Conservation (phyloP, 2,329 filamentous ascomycete species). For the Sporothrix dimorphospora region DNA sequence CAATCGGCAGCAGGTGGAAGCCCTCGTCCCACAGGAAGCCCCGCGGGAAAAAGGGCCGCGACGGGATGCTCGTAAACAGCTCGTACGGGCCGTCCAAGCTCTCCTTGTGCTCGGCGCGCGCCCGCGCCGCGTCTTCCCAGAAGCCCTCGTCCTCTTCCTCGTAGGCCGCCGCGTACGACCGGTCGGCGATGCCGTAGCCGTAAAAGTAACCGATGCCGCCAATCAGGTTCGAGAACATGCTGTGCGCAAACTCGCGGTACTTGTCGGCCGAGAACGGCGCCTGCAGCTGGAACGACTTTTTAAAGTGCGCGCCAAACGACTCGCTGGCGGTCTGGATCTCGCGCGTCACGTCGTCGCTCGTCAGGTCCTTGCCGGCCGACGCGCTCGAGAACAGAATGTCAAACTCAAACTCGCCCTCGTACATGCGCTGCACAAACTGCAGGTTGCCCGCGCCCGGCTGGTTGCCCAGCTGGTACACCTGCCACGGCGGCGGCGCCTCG, state of each 20-base stretch:
- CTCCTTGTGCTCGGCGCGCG: conserved; percentile 69
- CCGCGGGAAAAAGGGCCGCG: conserved; percentile 91
- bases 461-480: conserved; percentile 79
- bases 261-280: conserved; percentile 69
- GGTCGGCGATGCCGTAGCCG: conserved; percentile 84
- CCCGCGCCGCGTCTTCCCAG: conserved; percentile 88
- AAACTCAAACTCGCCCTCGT: conserved; percentile 88
- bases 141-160: conserved; percentile 95
- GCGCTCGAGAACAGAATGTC: conserved; percentile 87
- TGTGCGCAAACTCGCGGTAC: conserved; percentile 79
- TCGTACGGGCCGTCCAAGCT: conserved; percentile 80
- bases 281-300: conserved; percentile 70
- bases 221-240: conserved; percentile 90
- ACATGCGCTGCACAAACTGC: conserved; percentile 89
- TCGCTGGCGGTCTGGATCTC: conserved; percentile 68
- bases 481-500: conserved; percentile 77
- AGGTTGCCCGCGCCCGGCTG: conserved; percentile 72
- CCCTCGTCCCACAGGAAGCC: conserved; percentile 99
- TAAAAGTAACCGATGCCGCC: conserved; percentile 96
- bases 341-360: conserved; percentile 66
- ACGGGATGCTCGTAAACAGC: conserved; percentile 89
- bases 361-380: conserved; percentile 61
- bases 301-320: conserved; percentile 75
- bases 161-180: conserved; percentile 89
- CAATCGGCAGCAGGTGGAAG: conserved; percentile 87